These are phyloP conservation scores for Cynanchum wilfordii DNA, from an alignment of 257 asterid species.

Conservation along the genomic window DNA sequence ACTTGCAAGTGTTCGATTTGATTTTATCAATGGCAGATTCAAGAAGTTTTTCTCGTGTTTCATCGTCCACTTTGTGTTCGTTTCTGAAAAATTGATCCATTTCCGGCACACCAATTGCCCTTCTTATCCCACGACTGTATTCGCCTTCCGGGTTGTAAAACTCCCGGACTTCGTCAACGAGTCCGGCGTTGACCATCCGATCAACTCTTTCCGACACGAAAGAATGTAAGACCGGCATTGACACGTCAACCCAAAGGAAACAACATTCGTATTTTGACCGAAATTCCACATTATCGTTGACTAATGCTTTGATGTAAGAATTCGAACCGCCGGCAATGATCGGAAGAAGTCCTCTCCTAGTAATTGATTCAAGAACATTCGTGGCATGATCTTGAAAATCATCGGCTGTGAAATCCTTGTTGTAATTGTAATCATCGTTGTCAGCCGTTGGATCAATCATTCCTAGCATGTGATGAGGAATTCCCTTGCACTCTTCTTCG, in stretches of 20 bases:
- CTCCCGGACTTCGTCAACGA: constrained; percentile 52
- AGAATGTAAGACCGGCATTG: constrained; percentile 34
- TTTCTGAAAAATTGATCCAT: constrained; percentile 43
- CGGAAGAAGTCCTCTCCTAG: constrained; percentile 42
- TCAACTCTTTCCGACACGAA: constrained; percentile 63
- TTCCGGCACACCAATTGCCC: constrained; percentile 80
- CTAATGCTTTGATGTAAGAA: constrained; percentile 58
- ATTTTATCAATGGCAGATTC: constrained; percentile 45
- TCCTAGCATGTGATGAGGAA: constrained; percentile 71
- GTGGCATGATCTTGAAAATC: constrained; percentile 62
- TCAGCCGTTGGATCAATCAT: constrained; percentile 31
- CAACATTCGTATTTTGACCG: constrained; percentile 51
- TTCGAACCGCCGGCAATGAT: constrained; percentile 87
- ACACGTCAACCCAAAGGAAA: constrained; percentile 66
- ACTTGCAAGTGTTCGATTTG: constrained; percentile 48
- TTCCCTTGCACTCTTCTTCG: constrained; percentile 49
- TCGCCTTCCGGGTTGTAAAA: constrained; percentile 48
- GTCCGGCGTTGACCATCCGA: constrained; percentile 53
- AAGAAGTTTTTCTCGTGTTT: constrained; percentile 20
- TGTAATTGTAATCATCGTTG: background rate
- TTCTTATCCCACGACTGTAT: constrained; percentile 51
- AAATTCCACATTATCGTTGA: constrained; percentile 38
- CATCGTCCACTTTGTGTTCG: constrained; percentile 17
- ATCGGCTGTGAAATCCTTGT: constrained; percentile 40
- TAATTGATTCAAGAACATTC: constrained; percentile 34